A percentile compares a stretch with the other conserved stretches of the same genome.
These are phyloP conservation scores for Penicillium sp. DNA, from an alignment of 2,329 filamentous ascomycete genomes.

Conservation along the genomic window DNA sequence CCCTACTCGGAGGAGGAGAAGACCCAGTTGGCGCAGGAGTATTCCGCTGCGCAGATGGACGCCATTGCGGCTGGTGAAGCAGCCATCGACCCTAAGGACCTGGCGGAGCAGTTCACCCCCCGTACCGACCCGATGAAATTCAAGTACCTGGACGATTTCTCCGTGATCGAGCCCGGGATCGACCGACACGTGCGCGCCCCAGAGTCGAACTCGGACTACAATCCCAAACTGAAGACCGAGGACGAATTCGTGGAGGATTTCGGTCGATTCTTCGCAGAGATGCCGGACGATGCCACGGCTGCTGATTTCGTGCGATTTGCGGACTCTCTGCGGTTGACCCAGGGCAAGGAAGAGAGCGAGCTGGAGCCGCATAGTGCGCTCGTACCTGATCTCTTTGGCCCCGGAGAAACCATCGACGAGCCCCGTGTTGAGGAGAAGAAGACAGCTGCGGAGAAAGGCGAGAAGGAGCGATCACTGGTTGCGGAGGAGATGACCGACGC, in stretches of 20 bases:
- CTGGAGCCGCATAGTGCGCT: constrained; percentile 50
- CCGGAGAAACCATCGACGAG: constrained; percentile 36
- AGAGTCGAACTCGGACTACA: constrained; percentile 53
- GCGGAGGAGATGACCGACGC: constrained; percentile 37
- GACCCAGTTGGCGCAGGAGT: constrained; percentile 61
- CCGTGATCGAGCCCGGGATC: constrained; percentile 70
- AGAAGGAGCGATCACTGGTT: constrained; percentile 28
- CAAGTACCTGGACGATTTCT: constrained; percentile 79
- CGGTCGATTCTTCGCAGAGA: constrained; percentile 46
- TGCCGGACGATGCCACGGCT: constrained; percentile 51
- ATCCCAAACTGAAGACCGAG: constrained; percentile 59
- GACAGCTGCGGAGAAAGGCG: constrained; percentile 27
- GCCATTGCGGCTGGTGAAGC: constrained; percentile 78
- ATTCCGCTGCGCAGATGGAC: constrained; percentile 75
- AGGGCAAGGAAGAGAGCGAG: constrained; percentile 51
- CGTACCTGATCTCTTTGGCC: constrained; percentile 52
- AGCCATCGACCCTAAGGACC: constrained; percentile 69
- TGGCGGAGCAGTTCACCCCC: constrained; percentile 68
- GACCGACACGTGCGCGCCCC: constrained; percentile 63
- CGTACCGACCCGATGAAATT: constrained; percentile 70
- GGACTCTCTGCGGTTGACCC: constrained; percentile 50
- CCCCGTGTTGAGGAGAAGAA: constrained; percentile 27
- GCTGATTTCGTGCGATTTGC: constrained; percentile 44
- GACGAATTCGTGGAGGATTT: constrained; percentile 63
- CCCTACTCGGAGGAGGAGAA: constrained; percentile 67